Evolutionary conservation across 768 basidiomycete genomes (phyloP), one percentile per base, ranked within the genome.

Genomic region (Russula earlei): DNA sequence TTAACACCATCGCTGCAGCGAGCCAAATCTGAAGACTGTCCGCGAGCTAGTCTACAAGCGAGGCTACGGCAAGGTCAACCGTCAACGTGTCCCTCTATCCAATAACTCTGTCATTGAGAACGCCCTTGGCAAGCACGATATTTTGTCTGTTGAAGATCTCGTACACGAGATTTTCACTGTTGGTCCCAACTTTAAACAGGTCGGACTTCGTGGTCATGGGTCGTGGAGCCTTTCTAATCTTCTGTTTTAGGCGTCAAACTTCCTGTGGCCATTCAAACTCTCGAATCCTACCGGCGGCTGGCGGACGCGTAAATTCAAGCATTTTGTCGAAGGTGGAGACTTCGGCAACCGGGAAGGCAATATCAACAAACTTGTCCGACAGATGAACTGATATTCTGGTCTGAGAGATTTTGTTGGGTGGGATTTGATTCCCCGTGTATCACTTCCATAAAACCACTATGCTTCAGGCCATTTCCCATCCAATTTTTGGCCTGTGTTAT

Each of bases 201-300:
- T 84, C 47, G 59, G 84, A 47, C 29, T 50, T 20, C 36, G 10
- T 25, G 7, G 1, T n/a, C 36, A 24, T 14, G 20, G 45, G 11
- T 36, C 20, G 33, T 6, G 15, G 31, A 20, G 42, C 24, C 5
- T 27, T 42, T 36, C 33, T 57, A 33, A 57, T 42, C 25, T 20
- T 14, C 10, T 31, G 3, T 5, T 40, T 15, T 37, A 57, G 86
- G 87, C 85, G 55, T 82, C 87, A 64, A 94, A 92, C 82, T 94
- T 95, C 84, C 85, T 98, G 52, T 98, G 94, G 94, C 96, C 96
- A 24, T 97, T 99, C 83, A 99, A 99, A 72, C 88, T 99, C 61
- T 97, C 93, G 67, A 97, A 97, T 83, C 95, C 96, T 54, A 97
- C 82, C 62, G 95, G 96, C 63, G 96, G 96, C 64, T 99, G 93